These are phyloP conservation scores for Exophiala sideris DNA, from an alignment of 2,329 filamentous ascomycete species.

Conservation along the genomic window DNA sequence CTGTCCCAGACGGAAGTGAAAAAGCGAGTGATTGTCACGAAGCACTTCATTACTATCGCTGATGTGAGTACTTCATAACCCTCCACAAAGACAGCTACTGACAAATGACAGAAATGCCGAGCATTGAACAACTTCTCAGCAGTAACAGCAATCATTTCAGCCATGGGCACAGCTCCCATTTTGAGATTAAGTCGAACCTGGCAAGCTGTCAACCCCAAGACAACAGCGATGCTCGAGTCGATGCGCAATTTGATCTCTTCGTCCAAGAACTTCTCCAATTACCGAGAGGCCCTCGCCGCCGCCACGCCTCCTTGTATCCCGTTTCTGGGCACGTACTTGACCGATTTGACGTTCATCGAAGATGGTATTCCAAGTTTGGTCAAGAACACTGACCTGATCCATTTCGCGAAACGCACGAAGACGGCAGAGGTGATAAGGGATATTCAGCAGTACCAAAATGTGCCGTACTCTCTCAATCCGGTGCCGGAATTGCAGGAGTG, in stretches of 20 bases:
- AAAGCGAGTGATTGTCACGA: conserved; percentile 94
- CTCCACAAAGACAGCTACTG: conserved; percentile 17
- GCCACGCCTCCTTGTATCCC: conserved; percentile 97
- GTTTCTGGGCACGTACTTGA: conserved; percentile 96
- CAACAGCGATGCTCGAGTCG: conserved; percentile 73
- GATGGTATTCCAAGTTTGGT: conserved; percentile 95
- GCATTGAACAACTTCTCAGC: conserved; percentile 94
- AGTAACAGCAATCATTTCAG: conserved; percentile 94
- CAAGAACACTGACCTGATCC: conserved; percentile 95
- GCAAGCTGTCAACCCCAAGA: conserved; percentile 86
- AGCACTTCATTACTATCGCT: conserved; percentile 94
- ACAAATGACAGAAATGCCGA: conserved; percentile 74
- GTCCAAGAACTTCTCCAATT: conserved; percentile 97
- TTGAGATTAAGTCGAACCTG: conserved; percentile 90
- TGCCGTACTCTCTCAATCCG: conserved; percentile 86
- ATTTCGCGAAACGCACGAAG: conserved; percentile 97
- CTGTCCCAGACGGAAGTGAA: conserved; percentile 90
- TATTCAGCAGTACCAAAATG: conserved; percentile 98
- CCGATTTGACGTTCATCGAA: conserved; percentile 96
- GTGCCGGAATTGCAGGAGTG: conserved; percentile 94
- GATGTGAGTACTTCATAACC: conserved; percentile 63
- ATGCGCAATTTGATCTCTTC: conserved; percentile 96
- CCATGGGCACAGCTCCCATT: conserved; percentile 89
- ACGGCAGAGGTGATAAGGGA: conserved; percentile 97
- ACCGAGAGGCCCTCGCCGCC: conserved; percentile 85